Evolutionary conservation across 805 yeast species (phyloP), one percentile per base, ranked within the genome.

Genomic region (Cephaloascus albidus): DNA sequence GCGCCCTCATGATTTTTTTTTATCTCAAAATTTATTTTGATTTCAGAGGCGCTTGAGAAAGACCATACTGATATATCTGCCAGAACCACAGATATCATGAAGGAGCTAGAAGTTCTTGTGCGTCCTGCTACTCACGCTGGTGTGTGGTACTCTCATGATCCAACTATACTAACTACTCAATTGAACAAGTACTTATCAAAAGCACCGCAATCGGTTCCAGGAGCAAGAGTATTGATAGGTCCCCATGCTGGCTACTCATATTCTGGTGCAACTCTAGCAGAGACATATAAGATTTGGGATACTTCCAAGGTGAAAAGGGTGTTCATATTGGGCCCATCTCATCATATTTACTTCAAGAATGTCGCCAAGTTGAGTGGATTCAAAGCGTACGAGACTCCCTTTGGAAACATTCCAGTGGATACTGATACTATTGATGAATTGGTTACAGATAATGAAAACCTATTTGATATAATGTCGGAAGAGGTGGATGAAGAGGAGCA

Each of bases 241-340:
- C 85, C 79, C 1, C 98, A 93, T 58, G 98, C 98, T 5, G 98
- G 98, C 0, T 88, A 82, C 53, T 53, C 82, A 3, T 93, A 82
- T 54, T 81, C 94, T 32, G 96, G 96, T 0, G 59, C 64, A 4
- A 76, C 85, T 0, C 68, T 90, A 48, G 93, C 89, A 0, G 78
- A 84, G 53, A 75, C 95, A 0, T 90, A 85, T 50, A 70, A 70
- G 2, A 72, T 78, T 0, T 74, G 90, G 72, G 95, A 85, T 51
- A 56, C 78, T 1, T 47, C 70, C 1, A 61, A 62, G 8, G 69
- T 70, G 63, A 70, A 76, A 47, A 65, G 90, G 16, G 74, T 93
- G 1, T 85, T 93, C 47, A 65, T 93, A 1, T 55, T 93, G 54
- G 97, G 97, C 0, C 98, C 98, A 1, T 84, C 96, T 0, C 98